A percentile compares a stretch with the other conserved stretches of the same genome.
phyloP scores from a whole-genome alignment of 2,329 filamentous ascomycete species.

The Aureobasidium zeae region DNA sequence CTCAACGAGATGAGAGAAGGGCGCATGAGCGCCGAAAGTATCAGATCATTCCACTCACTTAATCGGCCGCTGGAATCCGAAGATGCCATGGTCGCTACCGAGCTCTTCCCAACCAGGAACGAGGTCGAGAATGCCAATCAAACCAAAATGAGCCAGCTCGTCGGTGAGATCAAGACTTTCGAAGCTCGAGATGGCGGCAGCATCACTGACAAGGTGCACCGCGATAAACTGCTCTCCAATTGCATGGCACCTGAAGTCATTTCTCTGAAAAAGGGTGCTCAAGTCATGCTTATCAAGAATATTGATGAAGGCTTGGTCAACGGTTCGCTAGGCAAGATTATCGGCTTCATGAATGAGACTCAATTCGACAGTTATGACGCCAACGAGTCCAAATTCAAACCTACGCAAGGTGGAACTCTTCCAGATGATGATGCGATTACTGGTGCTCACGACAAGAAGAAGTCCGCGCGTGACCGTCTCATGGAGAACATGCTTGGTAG shows the following conservation, averaged over 20 bases:
- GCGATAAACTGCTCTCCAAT: constrained; percentile 71
- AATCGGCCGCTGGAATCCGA: constrained; percentile 56
- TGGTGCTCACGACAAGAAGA: constrained; percentile 24
- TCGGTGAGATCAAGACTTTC: constrained; percentile 59
- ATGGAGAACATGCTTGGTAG: constrained; percentile 41
- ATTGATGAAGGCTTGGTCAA: constrained; percentile 91
- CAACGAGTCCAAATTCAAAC: constrained; percentile 48
- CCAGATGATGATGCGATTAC: constrained; percentile 31
- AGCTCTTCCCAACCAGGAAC: constrained; percentile 81
- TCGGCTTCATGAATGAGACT: constrained; percentile 65
- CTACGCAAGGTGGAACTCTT: constrained; percentile 36
- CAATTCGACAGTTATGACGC: constrained; percentile 51
- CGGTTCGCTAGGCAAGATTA: constrained; percentile 80
- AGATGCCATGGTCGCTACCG: constrained; percentile 72
- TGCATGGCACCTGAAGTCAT: constrained; percentile 86
- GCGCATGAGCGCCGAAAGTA: constrained; percentile 64
- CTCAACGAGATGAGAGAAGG: constrained; percentile 96
- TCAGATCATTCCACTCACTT: constrained; percentile 65
- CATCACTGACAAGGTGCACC: constrained; percentile 53
- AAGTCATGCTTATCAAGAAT: constrained; percentile 99
- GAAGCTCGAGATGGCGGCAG: constrained; percentile 66
- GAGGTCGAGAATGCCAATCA: constrained; percentile 87
- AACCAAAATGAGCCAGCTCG: constrained; percentile 60
- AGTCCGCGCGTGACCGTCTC: constrained; percentile 39
- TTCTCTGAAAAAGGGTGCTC: constrained; percentile 78